Evolutionary conservation across 23 red algal species (phyloP).

Genomic region (Porphyridium purpureum): DNA sequence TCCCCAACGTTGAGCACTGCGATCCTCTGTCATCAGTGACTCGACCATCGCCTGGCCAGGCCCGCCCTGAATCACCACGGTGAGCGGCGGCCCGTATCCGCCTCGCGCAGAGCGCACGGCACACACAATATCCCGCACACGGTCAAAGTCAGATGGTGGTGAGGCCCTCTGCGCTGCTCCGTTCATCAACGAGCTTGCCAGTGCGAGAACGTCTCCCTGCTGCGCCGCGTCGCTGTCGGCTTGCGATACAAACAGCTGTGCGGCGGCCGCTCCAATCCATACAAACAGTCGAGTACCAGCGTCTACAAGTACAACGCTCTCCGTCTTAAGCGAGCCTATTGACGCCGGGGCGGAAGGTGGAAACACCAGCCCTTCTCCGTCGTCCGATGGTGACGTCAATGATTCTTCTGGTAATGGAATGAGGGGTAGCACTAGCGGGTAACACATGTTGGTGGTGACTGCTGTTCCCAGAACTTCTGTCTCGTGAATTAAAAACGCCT

Average conservation of each 20-base stretch:
- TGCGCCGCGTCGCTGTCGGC: conserved; percentile 31
- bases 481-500: conserved; percentile 41
- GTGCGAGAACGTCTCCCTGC: conserved; percentile 13
- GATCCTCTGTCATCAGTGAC: conserved; percentile 70
- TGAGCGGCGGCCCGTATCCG: conserved; percentile 21
- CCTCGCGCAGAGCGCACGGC: conserved; percentile 24
- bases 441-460: conserved; percentile 32
- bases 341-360: conserved; percentile 30
- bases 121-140: conserved; percentile 21
- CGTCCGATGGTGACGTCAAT: conserved; percentile 7
- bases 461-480: conserved; percentile 44
- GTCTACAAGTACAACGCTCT: conserved; percentile 56
- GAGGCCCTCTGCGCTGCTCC: conserved; percentile 19
- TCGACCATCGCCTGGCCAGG: conserved; percentile 60
- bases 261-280: too few species aligned
- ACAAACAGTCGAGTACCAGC: too few species aligned
- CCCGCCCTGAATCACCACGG: conserved; percentile 45
- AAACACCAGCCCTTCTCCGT: too few species aligned
- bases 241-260: too few species aligned
- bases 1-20: conserved; percentile 25
- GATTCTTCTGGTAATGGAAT: conserved; percentile 15
- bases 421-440: conserved; percentile 72
- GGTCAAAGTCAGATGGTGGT: conserved; percentile 8
- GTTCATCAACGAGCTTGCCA: conserved; percentile 19
- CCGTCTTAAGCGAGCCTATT: conserved; percentile 22